Evolutionary conservation across 306 rosid genomes (phyloP).

Genomic region (Quercus robur): DNA sequence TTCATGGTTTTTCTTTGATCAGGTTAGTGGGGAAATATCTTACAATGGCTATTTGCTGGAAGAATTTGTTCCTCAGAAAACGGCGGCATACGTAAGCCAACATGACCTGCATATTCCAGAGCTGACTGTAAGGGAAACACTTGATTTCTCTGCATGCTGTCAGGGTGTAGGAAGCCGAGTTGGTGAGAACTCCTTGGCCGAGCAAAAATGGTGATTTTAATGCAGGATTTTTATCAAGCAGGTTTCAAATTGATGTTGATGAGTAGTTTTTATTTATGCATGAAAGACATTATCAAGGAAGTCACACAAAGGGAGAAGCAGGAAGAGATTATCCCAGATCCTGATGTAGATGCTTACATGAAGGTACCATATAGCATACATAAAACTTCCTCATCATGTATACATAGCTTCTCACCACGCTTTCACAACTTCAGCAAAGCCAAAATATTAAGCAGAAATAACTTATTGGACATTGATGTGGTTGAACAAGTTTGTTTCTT

Average conservation of each 20-base stretch:
- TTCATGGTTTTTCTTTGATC: background rate
- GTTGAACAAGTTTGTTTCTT: background rate
- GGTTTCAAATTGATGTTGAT: background rate
- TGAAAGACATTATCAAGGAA: constrained; percentile 56
- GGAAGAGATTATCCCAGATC: constrained; percentile 64
- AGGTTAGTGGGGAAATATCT: constrained; percentile 59
- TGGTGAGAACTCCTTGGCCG: constrained; percentile 28
- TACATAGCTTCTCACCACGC: no score
- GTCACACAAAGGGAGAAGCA: constrained; percentile 62
- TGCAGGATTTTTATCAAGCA: background rate
- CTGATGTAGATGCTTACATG: constrained; percentile 77
- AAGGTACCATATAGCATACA: constrained; percentile 38
- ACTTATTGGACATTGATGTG: background rate
- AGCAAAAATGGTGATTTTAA: background rate
- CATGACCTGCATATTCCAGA: constrained; percentile 72
- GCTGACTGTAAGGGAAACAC: constrained; percentile 90
- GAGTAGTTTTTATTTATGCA: background rate
- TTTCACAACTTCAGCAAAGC: background rate
- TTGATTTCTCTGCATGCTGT: constrained; percentile 81
- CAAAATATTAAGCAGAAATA: background rate
- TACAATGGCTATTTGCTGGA: constrained; percentile 60
- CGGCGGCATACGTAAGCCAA: constrained; percentile 83
- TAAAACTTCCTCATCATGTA: background rate
- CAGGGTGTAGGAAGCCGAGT: constrained; percentile 79
- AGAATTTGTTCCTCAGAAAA: constrained; percentile 74